Conservation (phyloP, 495 filamentous ascomycete genomes). For the Bathelium albidoporum region DNA sequence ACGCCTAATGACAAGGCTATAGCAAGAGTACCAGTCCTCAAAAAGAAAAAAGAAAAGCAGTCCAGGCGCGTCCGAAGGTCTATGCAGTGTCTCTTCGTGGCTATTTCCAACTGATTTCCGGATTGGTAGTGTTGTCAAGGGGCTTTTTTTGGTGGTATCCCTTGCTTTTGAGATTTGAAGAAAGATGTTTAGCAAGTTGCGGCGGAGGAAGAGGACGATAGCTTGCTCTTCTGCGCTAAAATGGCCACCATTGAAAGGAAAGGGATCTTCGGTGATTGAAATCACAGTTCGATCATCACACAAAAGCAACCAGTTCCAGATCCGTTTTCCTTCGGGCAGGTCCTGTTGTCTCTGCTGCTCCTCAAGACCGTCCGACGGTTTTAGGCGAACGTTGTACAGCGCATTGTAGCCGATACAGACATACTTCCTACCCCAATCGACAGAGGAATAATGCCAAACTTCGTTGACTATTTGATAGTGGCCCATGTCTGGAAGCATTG, state of each 20-base stretch:
- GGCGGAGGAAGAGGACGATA: conserved; percentile 43
- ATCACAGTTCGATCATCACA: conserved; percentile 76
- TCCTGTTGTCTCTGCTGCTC: conserved; percentile 18
- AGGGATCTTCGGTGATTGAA: conserved; percentile 65
- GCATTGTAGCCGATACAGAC: conserved; percentile 78
- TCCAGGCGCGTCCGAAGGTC: conserved; percentile 50
- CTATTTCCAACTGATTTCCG: conserved; percentile 26
- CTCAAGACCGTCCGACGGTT: conserved; percentile 15
- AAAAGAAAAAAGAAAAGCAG: conserved; percentile 80
- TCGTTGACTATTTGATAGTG: conserved; percentile 47
- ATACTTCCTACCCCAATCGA: conserved; percentile 51
- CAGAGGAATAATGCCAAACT: conserved; percentile 55
- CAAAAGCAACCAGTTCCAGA: conserved; percentile 79
- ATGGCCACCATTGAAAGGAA: conserved; percentile 31
- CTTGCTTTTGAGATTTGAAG: conserved; percentile 53
- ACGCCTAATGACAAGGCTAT: conserved; percentile 48
- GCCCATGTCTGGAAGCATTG: conserved; percentile 25
- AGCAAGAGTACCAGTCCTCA: conserved; percentile 71
- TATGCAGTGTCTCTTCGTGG: conserved; percentile 31
- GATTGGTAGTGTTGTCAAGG: conserved; percentile 26
- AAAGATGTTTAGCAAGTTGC: conserved; percentile 63
- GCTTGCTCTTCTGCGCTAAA: conserved; percentile 21
- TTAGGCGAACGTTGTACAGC: conserved; percentile 47
- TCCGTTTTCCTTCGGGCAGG: conserved; percentile 49
- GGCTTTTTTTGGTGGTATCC: conserved; percentile 15